Percentiles rank a stretch among this genome's conserved stretches.
These are phyloP conservation scores for Botrytis byssoidea DNA, from an alignment of 2,329 filamentous ascomycete species.

Conservation along the genomic window DNA sequence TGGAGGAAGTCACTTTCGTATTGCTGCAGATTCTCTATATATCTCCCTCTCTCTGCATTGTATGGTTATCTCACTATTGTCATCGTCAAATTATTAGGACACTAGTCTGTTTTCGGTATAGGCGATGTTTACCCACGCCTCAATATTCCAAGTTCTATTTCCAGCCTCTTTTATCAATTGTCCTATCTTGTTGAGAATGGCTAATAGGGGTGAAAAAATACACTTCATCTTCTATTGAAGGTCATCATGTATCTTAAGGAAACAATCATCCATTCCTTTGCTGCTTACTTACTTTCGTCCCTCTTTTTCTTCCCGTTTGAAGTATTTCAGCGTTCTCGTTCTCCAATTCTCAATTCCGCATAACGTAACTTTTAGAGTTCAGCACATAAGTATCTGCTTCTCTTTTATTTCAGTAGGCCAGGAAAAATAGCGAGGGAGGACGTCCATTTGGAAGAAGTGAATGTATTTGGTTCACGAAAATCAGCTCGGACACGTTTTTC, in stretches of 20 bases:
- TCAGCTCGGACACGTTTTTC: background rate
- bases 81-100: conserved; percentile 15
- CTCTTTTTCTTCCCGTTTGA: conserved; percentile 13
- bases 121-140: conserved; percentile 15
- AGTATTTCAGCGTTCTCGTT: conserved; percentile 9
- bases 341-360: background rate
- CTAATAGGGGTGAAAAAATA: conserved; percentile 16
- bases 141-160: conserved; percentile 13
- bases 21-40: conserved; percentile 13
- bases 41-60: background rate
- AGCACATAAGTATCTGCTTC: conserved; percentile 23
- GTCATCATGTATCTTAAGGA: conserved; percentile 19
- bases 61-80: background rate
- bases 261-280: conserved; percentile 14
- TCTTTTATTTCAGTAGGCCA: conserved; percentile 1
- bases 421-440: background rate
- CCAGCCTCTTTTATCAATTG: conserved; percentile 15
- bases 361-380: conserved; percentile 7
- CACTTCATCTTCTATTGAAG: conserved; percentile 12
- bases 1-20: conserved; percentile 15
- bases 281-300: conserved; percentile 15
- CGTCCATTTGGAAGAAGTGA: background rate
- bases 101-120: conserved; percentile 17
- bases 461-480: conserved; percentile 1
- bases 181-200: conserved; percentile 8